Evolutionary conservation across 2,329 filamentous ascomycete genomes (phyloP).

Genomic region (Paecilomyces dactylethromorphus): DNA sequence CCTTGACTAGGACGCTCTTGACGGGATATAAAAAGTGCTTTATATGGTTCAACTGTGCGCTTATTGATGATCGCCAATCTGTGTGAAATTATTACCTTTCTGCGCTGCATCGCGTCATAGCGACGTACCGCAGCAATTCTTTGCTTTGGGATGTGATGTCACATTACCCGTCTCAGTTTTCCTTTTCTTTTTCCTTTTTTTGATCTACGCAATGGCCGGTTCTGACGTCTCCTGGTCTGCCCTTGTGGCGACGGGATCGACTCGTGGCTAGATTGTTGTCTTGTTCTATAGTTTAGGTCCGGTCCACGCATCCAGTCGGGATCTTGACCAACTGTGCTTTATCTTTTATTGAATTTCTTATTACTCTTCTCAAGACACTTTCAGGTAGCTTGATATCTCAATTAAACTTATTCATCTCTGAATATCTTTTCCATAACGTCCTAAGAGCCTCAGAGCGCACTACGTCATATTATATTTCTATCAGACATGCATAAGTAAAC

Average conservation of each 20-base stretch:
- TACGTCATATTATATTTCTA: too few species aligned
- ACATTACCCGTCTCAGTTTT: constrained; percentile 4
- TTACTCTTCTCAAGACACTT: not conserved
- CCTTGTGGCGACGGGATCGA: constrained; percentile 32
- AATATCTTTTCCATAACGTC: too few species aligned
- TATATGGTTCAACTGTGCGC: constrained; percentile 2
- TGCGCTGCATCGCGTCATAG: not conserved
- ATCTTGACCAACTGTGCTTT: not conserved
- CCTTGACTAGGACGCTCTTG: constrained; percentile 13
- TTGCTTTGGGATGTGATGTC: not conserved
- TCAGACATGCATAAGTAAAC: too few species aligned
- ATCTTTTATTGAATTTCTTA: not conserved
- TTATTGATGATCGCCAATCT: constrained; percentile 2
- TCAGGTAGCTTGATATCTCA: not conserved
- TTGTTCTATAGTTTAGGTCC: constrained; percentile 6
- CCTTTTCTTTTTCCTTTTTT: constrained; percentile 11
- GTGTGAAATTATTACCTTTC: constrained; percentile 3
- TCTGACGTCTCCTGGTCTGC: constrained; percentile 44
- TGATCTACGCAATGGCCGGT: constrained; percentile 27
- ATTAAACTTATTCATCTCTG: too few species aligned
- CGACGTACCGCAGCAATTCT: not conserved
- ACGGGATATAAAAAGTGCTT: constrained; percentile 25
- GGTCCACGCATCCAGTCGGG: not conserved
- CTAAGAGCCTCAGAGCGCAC: too few species aligned
- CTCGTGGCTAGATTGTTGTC: constrained; percentile 38